Evolutionary conservation across 2,329 filamentous ascomycete genomes (phyloP).

Genomic region (Chaetomiaceae sp.): DNA sequence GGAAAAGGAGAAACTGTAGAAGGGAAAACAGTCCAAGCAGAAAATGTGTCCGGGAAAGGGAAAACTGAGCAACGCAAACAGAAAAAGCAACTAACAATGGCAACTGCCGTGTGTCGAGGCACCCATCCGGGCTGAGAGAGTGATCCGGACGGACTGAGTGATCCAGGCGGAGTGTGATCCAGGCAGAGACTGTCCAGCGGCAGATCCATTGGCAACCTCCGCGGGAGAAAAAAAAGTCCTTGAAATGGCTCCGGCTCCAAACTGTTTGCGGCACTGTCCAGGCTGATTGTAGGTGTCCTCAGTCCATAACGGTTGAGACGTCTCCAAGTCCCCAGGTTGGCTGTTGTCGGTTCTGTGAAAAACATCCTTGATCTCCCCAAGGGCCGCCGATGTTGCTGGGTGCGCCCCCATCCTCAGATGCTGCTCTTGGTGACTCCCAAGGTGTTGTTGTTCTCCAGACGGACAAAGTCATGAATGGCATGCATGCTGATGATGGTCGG

Average conservation of each 20-base stretch:
- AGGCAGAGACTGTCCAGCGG: neutral
- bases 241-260: neutral
- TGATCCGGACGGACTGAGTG: too few relatives aligned
- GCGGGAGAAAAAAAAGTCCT: neutral
- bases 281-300: neutral
- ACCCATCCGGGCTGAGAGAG: neutral
- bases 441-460: too few relatives aligned
- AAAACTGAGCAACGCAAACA: neutral
- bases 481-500: neutral
- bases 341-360: neutral
- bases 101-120: neutral
- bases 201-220: neutral
- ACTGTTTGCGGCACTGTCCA: too few relatives aligned
- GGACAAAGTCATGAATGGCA: neutral
- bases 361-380: too few relatives aligned
- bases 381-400: too few relatives aligned
- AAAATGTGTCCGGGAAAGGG: too few relatives aligned
- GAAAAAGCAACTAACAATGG: slow-evolving; percentile 5
- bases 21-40: too few relatives aligned
- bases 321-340: neutral
- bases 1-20: neutral
- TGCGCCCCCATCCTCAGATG: too few relatives aligned
- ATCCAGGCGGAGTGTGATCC: neutral
- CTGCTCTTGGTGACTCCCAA: too few relatives aligned
- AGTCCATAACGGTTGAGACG: neutral